These are phyloP conservation scores for Aspergillus cejpii DNA, from an alignment of 2,329 filamentous ascomycete genomes.

Conservation along the genomic window DNA sequence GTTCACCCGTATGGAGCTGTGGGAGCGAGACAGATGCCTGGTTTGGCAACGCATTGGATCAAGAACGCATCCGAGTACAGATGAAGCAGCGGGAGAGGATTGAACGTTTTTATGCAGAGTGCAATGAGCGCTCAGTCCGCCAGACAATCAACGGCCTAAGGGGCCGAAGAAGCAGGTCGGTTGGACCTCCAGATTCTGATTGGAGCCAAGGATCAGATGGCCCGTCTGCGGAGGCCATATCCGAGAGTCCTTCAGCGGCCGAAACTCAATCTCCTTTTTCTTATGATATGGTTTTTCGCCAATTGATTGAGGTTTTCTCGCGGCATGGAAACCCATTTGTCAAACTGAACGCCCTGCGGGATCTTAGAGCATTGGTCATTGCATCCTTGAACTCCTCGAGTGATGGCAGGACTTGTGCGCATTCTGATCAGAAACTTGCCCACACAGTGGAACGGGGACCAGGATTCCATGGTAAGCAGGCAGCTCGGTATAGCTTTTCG, in stretches of 20 bases:
- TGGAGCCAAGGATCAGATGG: slow-evolving; percentile 1
- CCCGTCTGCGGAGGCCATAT: neutral
- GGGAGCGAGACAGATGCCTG: slow-evolving; percentile 91
- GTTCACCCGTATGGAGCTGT: slow-evolving; percentile 73
- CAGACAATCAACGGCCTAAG: slow-evolving; percentile 19
- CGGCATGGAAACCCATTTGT: slow-evolving; percentile 80
- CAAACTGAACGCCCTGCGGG: slow-evolving; percentile 76
- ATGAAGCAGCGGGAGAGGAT: slow-evolving; percentile 37
- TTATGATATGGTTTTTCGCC: slow-evolving; percentile 71
- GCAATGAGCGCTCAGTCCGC: slow-evolving; percentile 27
- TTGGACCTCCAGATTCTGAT: slow-evolving; percentile 20
- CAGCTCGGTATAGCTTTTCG: slow-evolving; percentile 30
- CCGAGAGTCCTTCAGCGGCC: slow-evolving; percentile 32
- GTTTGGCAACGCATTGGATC: slow-evolving; percentile 56
- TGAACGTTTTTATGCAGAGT: slow-evolving; percentile 35
- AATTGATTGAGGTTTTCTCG: slow-evolving; percentile 76
- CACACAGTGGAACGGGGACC: slow-evolving; percentile 6
- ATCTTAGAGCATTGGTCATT: slow-evolving; percentile 74
- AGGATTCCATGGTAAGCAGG: slow-evolving; percentile 12
- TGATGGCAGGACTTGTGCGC: slow-evolving; percentile 23
- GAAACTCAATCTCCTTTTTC: slow-evolving; percentile 53
- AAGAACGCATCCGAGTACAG: slow-evolving; percentile 39
- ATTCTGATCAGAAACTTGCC: slow-evolving; percentile 3
- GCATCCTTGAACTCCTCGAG: slow-evolving; percentile 61
- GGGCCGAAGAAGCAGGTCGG: slow-evolving; percentile 32